These are phyloP conservation scores for Pseudogymnoascus sp. DNA, from an alignment of 2,329 filamentous ascomycete species.

Conservation along the genomic window DNA sequence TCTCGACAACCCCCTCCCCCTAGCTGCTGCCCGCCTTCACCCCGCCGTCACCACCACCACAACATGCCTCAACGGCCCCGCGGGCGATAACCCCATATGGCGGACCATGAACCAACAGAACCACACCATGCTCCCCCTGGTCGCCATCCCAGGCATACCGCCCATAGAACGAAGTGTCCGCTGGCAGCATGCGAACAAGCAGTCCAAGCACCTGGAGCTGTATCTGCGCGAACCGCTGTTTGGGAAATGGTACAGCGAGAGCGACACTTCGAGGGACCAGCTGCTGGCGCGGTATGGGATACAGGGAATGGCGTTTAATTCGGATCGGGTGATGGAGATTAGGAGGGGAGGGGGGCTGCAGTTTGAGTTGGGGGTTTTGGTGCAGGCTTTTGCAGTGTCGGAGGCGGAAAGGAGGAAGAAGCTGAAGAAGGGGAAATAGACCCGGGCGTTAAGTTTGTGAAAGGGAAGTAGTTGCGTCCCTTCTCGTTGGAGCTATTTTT, in stretches of 20 bases:
- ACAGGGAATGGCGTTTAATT: background rate
- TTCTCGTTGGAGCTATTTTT: background rate
- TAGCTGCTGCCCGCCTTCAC: background rate
- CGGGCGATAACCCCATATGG: background rate
- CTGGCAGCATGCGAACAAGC: background rate
- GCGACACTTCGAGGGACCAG: background rate
- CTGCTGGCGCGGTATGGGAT: background rate
- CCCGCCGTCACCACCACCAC: background rate
- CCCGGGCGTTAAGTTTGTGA: background rate
- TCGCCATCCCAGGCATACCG: background rate
- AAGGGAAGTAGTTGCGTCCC: background rate
- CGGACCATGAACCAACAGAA: background rate
- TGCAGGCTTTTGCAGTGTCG: background rate
- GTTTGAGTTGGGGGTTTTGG: background rate
- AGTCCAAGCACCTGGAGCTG: background rate
- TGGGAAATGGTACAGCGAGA: background rate
- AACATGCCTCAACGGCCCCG: background rate
- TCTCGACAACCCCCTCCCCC: background rate
- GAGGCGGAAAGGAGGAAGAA: slow-evolving; percentile 2
- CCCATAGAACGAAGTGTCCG: background rate
- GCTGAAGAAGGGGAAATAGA: background rate
- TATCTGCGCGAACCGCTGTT: background rate
- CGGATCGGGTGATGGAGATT: background rate
- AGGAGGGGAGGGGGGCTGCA: background rate
- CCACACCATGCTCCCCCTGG: background rate